These are phyloP conservation scores for Logfia minima DNA, from an alignment of 129 eudicot genomes.

Conservation along the genomic window DNA sequence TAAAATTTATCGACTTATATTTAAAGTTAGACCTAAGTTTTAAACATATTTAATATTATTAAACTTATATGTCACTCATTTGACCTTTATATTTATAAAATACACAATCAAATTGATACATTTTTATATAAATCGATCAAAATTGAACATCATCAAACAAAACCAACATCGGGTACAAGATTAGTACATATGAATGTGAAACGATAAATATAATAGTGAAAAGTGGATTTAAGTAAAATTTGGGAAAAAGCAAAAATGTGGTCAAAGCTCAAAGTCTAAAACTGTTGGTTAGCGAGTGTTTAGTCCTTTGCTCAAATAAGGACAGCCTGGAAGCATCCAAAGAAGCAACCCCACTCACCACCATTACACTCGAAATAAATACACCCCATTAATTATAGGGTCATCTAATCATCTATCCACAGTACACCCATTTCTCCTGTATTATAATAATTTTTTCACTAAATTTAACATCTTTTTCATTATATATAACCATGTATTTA, in stretches of 20 bases:
- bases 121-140: too few relatives aligned
- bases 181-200: conserved; percentile 19
- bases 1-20: too few relatives aligned
- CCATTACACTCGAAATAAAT: conserved; percentile 49
- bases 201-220: not conserved
- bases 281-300: conserved; percentile 30
- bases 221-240: conserved; percentile 24
- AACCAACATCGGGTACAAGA: not conserved
- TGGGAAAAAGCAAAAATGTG: conserved; percentile 36
- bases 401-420: conserved; percentile 42
- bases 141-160: not conserved
- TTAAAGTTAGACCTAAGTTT: too few relatives aligned
- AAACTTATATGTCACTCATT: too few relatives aligned
- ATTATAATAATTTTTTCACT: not conserved
- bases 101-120: too few relatives aligned
- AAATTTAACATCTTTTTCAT: conserved; percentile 1
- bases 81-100: too few relatives aligned
- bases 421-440: conserved; percentile 25
- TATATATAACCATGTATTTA: not conserved
- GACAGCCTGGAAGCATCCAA: conserved; percentile 97
- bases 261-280: conserved; percentile 53
- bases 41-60: too few relatives aligned
- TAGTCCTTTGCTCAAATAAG: conserved; percentile 33
- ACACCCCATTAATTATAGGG: conserved; percentile 42
- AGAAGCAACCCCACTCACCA: conserved; percentile 73